Percentiles rank a stretch among this genome's conserved stretches.
These are phyloP conservation scores for Aspergillus pseudonomiae DNA, from an alignment of 2,329 filamentous ascomycete genomes.

Conservation along the genomic window DNA sequence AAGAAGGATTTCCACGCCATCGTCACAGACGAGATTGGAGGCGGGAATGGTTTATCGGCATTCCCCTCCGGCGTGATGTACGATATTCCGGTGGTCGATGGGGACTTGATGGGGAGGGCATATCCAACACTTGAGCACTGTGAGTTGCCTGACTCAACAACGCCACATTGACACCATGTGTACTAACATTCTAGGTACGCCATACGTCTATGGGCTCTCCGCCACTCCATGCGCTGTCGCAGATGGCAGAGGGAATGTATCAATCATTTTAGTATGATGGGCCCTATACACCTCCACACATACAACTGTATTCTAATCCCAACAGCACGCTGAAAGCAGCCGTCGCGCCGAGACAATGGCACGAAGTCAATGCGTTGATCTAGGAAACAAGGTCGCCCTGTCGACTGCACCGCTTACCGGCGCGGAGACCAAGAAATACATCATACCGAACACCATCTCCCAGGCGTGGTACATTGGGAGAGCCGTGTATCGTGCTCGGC, in stretches of 20 bases:
- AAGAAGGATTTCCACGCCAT: conserved; percentile 40
- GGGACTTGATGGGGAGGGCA: conserved; percentile 52
- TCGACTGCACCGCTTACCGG: conserved; percentile 27
- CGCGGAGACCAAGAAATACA: conserved; percentile 27
- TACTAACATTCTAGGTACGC: background rate
- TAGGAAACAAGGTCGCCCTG: conserved; percentile 28
- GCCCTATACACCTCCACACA: background rate
- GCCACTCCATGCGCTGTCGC: conserved; percentile 34
- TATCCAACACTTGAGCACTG: conserved; percentile 40
- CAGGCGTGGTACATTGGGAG: conserved; percentile 36
- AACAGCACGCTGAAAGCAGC: conserved; percentile 28
- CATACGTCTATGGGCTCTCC: conserved; percentile 4
- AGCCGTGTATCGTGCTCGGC: conserved; percentile 29
- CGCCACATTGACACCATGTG: no score
- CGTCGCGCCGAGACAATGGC: conserved; percentile 28
- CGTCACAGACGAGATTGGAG: conserved; percentile 28
- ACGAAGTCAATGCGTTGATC: conserved; percentile 29
- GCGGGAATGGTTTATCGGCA: conserved; percentile 41
- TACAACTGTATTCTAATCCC: background rate
- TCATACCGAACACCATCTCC: conserved; percentile 34
- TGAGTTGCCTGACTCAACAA: conserved; percentile 1
- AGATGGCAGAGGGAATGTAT: conserved; percentile 47
- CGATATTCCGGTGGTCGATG: conserved; percentile 47
- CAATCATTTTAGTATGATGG: conserved; percentile 22
- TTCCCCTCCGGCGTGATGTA: conserved; percentile 31